Evolutionary conservation across 371 early-diverging fungal genomes (phyloP), one percentile per base, ranked within the genome.

Genomic region (Mortierella sp.): DNA sequence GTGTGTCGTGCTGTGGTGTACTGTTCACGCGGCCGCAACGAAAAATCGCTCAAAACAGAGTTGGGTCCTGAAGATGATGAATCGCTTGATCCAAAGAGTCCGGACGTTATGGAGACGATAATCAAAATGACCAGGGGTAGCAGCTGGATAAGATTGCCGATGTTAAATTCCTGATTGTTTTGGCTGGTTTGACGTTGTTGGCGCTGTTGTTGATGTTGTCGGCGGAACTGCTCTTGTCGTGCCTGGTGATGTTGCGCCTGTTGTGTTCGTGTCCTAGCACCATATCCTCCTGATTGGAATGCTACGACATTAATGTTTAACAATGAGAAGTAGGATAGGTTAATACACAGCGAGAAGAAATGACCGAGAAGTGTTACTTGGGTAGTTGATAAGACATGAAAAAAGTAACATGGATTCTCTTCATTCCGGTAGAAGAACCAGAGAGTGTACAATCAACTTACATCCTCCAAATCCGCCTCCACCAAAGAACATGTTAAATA

Each of bases 401-500:
- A 38, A 38, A 38, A 1, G 42, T 5, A 38, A 38, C 42, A 38
- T 38, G 42, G 42, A 38, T 11, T 13, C 57, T 8, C 6, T 1
- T 24, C 57, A 57, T 11, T 57, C 11, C n/a, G 26, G 21, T 57
- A 21, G 28, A 60, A 13, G 31, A 31, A 60, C 11, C 0, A 31
- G 13, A 28, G 13, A n/a, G 57, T 3, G 9, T 10, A 16, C 0
- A 16, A 28, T 14, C 5, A 26, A 75, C 83, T 81, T 77, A 81
- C 81, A 77, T 42, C 83, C 81, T 55, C 88, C 80, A 44, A 84
- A 68, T 19, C 89, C 83, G 26, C 91, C 92, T 24, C 95, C 97
- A 4, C 96, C 95, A 88, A 98, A 98, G 82, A 99, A 98, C 97
- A 98, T 97, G 88, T 97, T 97, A 91, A 98, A 98, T 44, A 98